These are phyloP conservation scores for Massarina eburnea DNA, from an alignment of 2,329 filamentous ascomycete genomes.

Conservation along the genomic window DNA sequence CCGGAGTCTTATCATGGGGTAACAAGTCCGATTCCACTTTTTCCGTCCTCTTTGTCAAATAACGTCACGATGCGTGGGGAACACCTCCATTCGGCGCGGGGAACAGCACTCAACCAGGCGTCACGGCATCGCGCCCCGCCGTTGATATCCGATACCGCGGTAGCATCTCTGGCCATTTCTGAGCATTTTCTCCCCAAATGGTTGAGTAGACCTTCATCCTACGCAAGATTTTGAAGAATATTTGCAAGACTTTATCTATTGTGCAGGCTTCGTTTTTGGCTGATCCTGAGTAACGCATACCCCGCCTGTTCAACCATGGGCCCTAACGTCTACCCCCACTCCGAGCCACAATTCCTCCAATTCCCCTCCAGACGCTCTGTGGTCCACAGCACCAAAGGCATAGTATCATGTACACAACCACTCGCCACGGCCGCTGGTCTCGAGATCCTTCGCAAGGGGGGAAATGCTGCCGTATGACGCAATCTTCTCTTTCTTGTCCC, in stretches of 20 bases:
- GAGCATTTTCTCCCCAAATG: neutral
- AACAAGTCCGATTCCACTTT: too few species aligned
- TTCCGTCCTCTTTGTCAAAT: neutral
- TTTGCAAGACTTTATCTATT: neutral
- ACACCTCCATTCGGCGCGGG: slow-evolving; percentile 5
- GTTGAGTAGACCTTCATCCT: neutral
- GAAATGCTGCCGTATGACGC: slow-evolving; percentile 82
- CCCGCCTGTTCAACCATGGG: slow-evolving; percentile 14
- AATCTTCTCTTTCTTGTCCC: slow-evolving; percentile 1
- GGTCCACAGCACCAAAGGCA: slow-evolving; percentile 89
- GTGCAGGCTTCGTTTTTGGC: too few species aligned
- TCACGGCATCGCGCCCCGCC: slow-evolving; percentile 27
- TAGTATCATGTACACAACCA: slow-evolving; percentile 87
- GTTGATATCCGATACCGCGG: slow-evolving; percentile 27
- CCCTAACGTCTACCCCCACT: slow-evolving; percentile 52
- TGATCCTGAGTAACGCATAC: neutral
- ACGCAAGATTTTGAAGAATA: neutral
- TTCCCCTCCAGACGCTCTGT: slow-evolving; percentile 85
- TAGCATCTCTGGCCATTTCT: neutral
- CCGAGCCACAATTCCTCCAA: slow-evolving; percentile 58
- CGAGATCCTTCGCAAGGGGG: slow-evolving; percentile 79
- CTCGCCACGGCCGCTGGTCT: slow-evolving; percentile 87
- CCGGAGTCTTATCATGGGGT: neutral
- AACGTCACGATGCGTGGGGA: slow-evolving; percentile 5
- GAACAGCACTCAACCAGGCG: neutral